Evolutionary conservation across 2,329 filamentous ascomycete genomes (phyloP).

Genomic region (Alternaria brassicae): DNA sequence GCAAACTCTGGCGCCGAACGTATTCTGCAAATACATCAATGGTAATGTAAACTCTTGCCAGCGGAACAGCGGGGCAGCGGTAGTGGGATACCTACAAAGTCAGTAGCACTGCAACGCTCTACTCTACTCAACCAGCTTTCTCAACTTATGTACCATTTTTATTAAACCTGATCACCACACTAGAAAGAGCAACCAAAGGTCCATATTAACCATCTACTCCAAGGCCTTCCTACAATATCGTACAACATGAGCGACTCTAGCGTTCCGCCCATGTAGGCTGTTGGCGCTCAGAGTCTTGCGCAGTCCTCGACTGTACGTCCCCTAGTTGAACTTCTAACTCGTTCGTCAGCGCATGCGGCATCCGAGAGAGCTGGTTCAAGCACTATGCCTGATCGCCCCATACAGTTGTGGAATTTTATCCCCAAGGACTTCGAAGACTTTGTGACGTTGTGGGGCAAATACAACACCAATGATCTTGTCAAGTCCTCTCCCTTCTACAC

Average conservation of each 20-base stretch:
- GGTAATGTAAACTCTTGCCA: background rate
- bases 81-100: background rate
- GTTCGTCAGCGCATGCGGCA: background rate
- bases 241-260: background rate
- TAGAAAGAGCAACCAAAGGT: background rate
- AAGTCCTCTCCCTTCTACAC: background rate
- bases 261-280: background rate
- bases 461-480: background rate
- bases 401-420: background rate
- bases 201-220: background rate
- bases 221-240: background rate
- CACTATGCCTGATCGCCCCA: background rate
- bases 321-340: background rate
- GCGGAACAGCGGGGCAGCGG: too few species aligned
- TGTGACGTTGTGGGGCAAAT: background rate
- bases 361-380: background rate
- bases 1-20: background rate
- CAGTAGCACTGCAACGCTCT: background rate
- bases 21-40: background rate
- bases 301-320: background rate
- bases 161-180: too few species aligned
- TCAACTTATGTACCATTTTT: background rate
- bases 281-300: background rate
- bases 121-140: background rate
- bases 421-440: background rate